phyloP scores from a whole-genome alignment of 2,329 filamentous ascomycete genomes.

The Nannizziopsis barbatae region DNA sequence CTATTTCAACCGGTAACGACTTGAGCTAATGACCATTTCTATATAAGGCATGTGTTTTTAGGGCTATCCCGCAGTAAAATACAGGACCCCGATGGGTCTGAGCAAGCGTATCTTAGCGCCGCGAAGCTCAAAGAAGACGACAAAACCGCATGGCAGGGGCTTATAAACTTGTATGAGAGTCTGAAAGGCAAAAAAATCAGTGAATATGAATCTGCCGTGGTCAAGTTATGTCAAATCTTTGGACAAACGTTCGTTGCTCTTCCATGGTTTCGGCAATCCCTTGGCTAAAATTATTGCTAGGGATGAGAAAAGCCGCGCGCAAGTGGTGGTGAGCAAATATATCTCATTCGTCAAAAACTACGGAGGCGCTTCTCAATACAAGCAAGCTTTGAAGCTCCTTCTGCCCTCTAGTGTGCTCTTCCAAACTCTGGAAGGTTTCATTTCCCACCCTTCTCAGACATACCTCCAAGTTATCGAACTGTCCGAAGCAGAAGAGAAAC shows the following conservation, averaged over 20 bases:
- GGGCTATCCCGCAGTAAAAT: conserved; percentile 76
- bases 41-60: conserved; percentile 64
- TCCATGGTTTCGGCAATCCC: not conserved
- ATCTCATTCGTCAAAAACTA: conserved; percentile 60
- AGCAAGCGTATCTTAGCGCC: conserved; percentile 63
- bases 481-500: conserved; percentile 73
- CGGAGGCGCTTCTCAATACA: conserved; percentile 63
- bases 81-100: conserved; percentile 58
- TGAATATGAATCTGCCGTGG: conserved; percentile 61
- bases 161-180: conserved; percentile 75
- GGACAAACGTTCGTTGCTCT: conserved; percentile 45
- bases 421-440: conserved; percentile 65
- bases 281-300: conserved; percentile 23
- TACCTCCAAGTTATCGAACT: conserved; percentile 76
- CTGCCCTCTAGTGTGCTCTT: conserved; percentile 76
- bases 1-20: not conserved
- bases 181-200: conserved; percentile 58
- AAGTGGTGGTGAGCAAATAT: conserved; percentile 65
- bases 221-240: conserved; percentile 65
- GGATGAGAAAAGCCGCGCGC: conserved; percentile 49
- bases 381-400: conserved; percentile 61
- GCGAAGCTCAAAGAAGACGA: conserved; percentile 61
- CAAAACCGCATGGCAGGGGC: conserved; percentile 78
- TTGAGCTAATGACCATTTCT: conserved; percentile 7
- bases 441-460: conserved; percentile 67